Percentiles rank a stretch among this genome's conserved stretches.
phyloP scores from a whole-genome alignment of 225 moss, liverwort and hornwort genomes.

The Pseudoscleropodium purum region DNA sequence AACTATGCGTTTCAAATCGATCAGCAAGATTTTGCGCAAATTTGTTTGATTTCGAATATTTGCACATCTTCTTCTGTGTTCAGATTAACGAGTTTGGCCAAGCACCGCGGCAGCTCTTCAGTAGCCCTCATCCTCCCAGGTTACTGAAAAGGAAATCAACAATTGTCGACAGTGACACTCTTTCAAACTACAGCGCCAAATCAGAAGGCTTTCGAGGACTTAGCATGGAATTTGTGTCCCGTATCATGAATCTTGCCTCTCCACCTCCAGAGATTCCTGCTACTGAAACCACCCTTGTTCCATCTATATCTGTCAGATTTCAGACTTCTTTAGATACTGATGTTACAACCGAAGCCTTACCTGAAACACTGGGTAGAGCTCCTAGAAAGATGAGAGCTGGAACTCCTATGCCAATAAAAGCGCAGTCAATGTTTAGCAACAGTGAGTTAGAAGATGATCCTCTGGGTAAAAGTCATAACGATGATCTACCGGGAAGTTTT shows the following conservation, averaged over 20 bases:
- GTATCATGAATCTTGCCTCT: slow-evolving; percentile 82
- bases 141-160: slow-evolving; percentile 45
- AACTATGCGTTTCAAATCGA: background rate
- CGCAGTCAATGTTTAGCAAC: slow-evolving; percentile 6
- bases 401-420: slow-evolving; percentile 34
- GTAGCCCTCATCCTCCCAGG: slow-evolving; percentile 60
- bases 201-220: slow-evolving; percentile 73
- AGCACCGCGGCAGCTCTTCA: slow-evolving; percentile 88
- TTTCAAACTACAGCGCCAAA: slow-evolving; percentile 39
- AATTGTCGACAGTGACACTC: slow-evolving; percentile 41
- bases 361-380: background rate
- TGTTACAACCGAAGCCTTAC: background rate
- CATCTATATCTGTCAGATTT: slow-evolving; percentile 10
- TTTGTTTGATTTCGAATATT: background rate
- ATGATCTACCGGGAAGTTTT: slow-evolving; percentile 5
- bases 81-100: slow-evolving; percentile 99
- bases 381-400: slow-evolving; percentile 32
- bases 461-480: background rate
- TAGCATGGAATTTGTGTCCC: slow-evolving; percentile 81
- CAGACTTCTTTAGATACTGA: slow-evolving; percentile 5
- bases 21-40: background rate
- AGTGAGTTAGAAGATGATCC: slow-evolving; percentile 26
- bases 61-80: background rate
- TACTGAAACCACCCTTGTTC: background rate
- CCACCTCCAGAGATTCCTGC: slow-evolving; percentile 16